Evolutionary conservation across 768 basidiomycete genomes (phyloP), one percentile per base, ranked within the genome.

Genomic region (Pholiota microspora): DNA sequence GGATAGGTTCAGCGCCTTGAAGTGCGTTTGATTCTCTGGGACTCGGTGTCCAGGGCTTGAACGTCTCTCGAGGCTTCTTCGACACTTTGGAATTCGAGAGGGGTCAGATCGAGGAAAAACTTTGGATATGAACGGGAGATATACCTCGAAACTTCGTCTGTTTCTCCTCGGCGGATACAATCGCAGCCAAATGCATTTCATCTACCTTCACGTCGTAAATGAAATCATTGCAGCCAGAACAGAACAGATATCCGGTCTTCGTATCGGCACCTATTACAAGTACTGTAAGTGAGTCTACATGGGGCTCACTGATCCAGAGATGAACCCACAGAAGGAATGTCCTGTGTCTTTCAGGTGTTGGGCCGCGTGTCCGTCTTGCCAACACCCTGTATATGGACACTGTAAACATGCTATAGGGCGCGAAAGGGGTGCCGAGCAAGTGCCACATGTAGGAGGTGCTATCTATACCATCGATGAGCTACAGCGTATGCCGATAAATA

Each of bases 181-280:
- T 65, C 2, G 79, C 71, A 4, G 73, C 63, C 24, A 78, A 60
- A 57, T 79, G 74, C 7, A 80, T 53, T 7, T 70, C 66, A 35
- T 84, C 82, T 31, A 92, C 63, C 2, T 64, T 67, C 10, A 77
- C 59, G 58, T 89, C 75, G 60, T 86, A 87, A 21, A 92, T 77
- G 55, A 92, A 86, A 64, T 94, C 88, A 32, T 85, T 77, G 70
- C 93, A 95, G 29, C 77, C 72, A 2, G 72, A 67, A 65, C 94
- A 95, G 63, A 81, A 94, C 2, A 94, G 71, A 8, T 76, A 74
- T n/a, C 94, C 93, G 0, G 85, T 80, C 59, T 80, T 82, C 3
- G 82, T 74, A 66, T 95, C 92, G 24, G 83, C 81, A 62, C 87
- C 93, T 94, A 61, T 7, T 40, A 16, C 54, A 40, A 24, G 21